Percentiles rank a stretch among this genome's conserved stretches.
phyloP scores from a whole-genome alignment of 495 filamentous ascomycete species.

The Podospora pseudocomata region DNA sequence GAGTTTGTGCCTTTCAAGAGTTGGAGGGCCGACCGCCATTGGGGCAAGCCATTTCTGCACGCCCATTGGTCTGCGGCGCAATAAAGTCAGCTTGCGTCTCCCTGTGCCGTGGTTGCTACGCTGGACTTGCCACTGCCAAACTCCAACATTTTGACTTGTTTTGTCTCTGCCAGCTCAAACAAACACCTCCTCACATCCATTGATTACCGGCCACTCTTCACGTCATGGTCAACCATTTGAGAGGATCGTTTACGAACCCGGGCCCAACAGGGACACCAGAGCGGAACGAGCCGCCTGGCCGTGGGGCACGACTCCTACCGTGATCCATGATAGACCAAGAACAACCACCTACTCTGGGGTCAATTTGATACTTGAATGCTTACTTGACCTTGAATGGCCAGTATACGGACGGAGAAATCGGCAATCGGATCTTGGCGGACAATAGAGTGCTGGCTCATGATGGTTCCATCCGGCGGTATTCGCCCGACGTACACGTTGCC shows the following conservation, averaged over 20 bases:
- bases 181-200: too few relatives aligned
- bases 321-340: too few relatives aligned
- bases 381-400: conserved; percentile 20
- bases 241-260: neutral
- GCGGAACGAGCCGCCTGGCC: neutral
- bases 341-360: neutral
- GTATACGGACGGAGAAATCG: conserved; percentile 23
- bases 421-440: neutral
- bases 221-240: neutral
- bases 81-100: neutral
- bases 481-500: neutral
- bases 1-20: neutral
- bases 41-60: conserved; percentile 25
- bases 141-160: neutral
- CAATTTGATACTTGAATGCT: neutral
- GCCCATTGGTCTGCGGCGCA: conserved; percentile 22
- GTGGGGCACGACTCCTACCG: neutral
- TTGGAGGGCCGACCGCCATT: conserved; percentile 23
- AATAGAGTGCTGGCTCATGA: neutral
- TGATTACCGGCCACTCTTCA: neutral
- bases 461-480: too few relatives aligned
- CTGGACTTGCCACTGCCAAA: neutral
- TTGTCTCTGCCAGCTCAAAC: neutral
- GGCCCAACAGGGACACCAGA: neutral
- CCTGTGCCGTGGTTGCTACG: neutral